Base-by-base conservation (phyloP, 2,329 filamentous ascomycete genomes). In the Diaporthe destruens region DNA sequence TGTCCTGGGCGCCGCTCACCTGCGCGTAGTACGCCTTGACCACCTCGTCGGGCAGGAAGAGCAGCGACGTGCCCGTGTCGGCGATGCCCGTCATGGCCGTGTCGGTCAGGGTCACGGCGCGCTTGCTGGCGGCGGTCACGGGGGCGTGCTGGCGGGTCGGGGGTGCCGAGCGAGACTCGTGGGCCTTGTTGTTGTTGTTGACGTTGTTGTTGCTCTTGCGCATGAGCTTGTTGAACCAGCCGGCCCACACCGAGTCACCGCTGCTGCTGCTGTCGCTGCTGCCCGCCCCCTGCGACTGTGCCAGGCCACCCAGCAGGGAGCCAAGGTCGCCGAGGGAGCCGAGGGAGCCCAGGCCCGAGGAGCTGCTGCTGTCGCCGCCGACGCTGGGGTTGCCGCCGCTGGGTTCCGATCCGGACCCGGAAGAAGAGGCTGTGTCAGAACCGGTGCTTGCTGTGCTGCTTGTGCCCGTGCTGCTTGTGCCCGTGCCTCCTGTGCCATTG, bases 21-120 rank as follows among this genome's bases (percentile, higher is more conserved):
- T 83, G 74, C n/a, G 74, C 75, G 75, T 86, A 88, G 77, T 87
- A 88, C 1, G 80, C 82, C 14, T 80, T 73, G 8, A 84, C 83
- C 23, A 87, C 79, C 23, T 81, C 79, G 32, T 83, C 79, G 71
- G 83, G 81, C 39, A 86, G 80, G 47, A 87, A 79, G 80, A 88
- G 83, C 56, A 88, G 80, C 20, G 86, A 85, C 7, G 86, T 87
- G 20, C 86, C 86, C 2, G 86, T 87, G 77, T 88, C 86, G 11
- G 83, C 83, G 68, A 87, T 86, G 6, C 85, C 82, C 14, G 77
- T 79, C 44, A 74, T 71, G 61, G 73, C 55, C 16, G 66, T 25
- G 11, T 44, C 77, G 36, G 79, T 80, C 47, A 83, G 82, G 39
- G 66, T 29, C 16, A 51, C 66, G 25, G 57, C 66, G n/a, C 70